phyloP scores from a whole-genome alignment of 176 grass and related monocot species.

The Guadua angustifolia region DNA sequence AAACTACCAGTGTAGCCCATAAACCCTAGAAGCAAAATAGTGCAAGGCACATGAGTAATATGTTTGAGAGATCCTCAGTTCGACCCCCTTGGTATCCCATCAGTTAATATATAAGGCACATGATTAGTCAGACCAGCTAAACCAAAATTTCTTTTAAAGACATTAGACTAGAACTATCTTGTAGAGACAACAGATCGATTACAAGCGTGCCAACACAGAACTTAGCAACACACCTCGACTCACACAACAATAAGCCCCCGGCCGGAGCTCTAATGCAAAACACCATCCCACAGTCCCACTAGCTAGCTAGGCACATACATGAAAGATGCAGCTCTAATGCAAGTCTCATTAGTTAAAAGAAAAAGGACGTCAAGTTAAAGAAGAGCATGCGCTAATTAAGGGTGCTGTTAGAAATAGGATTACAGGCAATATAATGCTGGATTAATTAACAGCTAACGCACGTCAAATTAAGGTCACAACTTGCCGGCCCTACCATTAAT shows the following conservation, averaged over 20 bases:
- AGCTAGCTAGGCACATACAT: neutral
- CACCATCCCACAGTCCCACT: too few species aligned
- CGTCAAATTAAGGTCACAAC: constrained; percentile 13
- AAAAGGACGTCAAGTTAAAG: neutral
- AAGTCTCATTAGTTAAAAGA: neutral
- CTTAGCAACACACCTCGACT: too few species aligned
- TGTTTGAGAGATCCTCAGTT: neutral
- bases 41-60: neutral
- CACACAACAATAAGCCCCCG: too few species aligned
- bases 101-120: neutral
- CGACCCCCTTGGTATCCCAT: neutral
- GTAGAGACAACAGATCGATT: neutral
- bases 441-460: neutral
- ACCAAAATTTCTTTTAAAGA: neutral
- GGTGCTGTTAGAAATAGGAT: neutral
- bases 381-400: neutral
- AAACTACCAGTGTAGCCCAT: neutral
- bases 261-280: too few species aligned
- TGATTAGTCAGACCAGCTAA: neutral
- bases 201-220: neutral
- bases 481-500: neutral
- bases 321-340: neutral
- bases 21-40: neutral
- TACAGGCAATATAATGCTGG: neutral
- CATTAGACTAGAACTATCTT: neutral